Evolutionary conservation across 2,329 filamentous ascomycete species (phyloP).

Genomic region (Xylariaceae sp.): DNA sequence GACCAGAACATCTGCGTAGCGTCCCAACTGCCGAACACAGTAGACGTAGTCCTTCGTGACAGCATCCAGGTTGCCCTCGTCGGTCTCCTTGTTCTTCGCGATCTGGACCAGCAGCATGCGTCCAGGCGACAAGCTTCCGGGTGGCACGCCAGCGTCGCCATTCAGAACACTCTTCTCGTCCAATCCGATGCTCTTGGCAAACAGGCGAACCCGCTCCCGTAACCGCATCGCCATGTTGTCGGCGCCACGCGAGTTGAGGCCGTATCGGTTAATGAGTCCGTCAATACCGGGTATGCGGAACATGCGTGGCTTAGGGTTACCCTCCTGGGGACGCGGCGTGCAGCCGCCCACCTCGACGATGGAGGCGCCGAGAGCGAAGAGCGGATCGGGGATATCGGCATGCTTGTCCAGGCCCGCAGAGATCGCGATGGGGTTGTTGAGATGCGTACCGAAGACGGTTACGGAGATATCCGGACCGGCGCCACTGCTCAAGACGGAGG

Average conservation of each 20-base stretch:
- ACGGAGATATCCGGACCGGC: slow-evolving; percentile 36
- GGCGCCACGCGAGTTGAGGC: slow-evolving; percentile 85
- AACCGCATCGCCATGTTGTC: slow-evolving; percentile 78
- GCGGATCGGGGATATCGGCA: slow-evolving; percentile 76
- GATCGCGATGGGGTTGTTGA: slow-evolving; percentile 86
- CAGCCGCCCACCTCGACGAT: slow-evolving; percentile 90
- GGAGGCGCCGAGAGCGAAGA: slow-evolving; percentile 79
- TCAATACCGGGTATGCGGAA: slow-evolving; percentile 81
- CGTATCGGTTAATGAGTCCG: slow-evolving; percentile 91
- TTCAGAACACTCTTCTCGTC: slow-evolving; percentile 70
- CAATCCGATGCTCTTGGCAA: slow-evolving; percentile 65
- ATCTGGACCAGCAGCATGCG: slow-evolving; percentile 84
- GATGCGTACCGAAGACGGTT: slow-evolving; percentile 65
- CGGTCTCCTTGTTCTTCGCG: slow-evolving; percentile 93
- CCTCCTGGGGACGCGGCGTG: slow-evolving; percentile 79
- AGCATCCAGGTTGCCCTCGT: slow-evolving; percentile 76
- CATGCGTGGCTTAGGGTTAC: slow-evolving; percentile 82
- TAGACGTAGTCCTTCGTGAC: slow-evolving; percentile 80
- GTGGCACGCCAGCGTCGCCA: slow-evolving; percentile 70
- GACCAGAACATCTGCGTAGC: slow-evolving; percentile 91
- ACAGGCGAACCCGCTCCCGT: slow-evolving; percentile 70
- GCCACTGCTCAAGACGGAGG: slow-evolving; percentile 32
- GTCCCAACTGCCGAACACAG: slow-evolving; percentile 75
- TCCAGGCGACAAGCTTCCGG: slow-evolving; percentile 72
- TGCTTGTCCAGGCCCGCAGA: slow-evolving; percentile 96